Percentiles rank a stretch among this genome's conserved stretches.
Evolutionary conservation across 2,329 filamentous ascomycete species (phyloP).

Genomic region (Plenodomus tracheiphilus): DNA sequence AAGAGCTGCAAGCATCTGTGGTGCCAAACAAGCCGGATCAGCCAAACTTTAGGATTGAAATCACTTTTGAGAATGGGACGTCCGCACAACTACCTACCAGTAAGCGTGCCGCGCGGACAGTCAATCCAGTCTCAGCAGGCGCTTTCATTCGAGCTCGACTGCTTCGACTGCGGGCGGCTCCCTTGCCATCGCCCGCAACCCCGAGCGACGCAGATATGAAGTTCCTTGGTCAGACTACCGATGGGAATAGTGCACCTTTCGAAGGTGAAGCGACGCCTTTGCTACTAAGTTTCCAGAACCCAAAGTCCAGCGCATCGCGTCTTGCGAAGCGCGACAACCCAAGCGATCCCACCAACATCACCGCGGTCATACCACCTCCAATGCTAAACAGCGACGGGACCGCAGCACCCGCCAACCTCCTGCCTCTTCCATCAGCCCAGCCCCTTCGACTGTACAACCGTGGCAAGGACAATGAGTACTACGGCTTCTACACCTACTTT

Average conservation of each 20-base stretch:
- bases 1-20: slow-evolving; percentile 70
- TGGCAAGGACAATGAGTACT: slow-evolving; percentile 79
- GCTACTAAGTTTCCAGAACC: slow-evolving; percentile 72
- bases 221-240: slow-evolving; percentile 86
- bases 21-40: slow-evolving; percentile 67
- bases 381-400: slow-evolving; percentile 68
- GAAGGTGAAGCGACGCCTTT: slow-evolving; percentile 87
- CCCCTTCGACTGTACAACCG: slow-evolving; percentile 85
- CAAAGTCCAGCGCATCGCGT: slow-evolving; percentile 29
- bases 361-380: slow-evolving; percentile 65
- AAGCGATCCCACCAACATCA: slow-evolving; percentile 46
- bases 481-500: slow-evolving; percentile 92
- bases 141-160: slow-evolving; percentile 38
- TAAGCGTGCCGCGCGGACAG: slow-evolving; percentile 57
- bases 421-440: slow-evolving; percentile 70
- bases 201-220: slow-evolving; percentile 70
- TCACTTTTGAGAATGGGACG: slow-evolving; percentile 62
- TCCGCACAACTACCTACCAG: slow-evolving; percentile 18
- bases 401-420: slow-evolving; percentile 70
- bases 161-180: slow-evolving; percentile 30
- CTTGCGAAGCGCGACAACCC: slow-evolving; percentile 42
- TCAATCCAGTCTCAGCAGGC: slow-evolving; percentile 55
- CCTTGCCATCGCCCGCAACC: slow-evolving; percentile 58
- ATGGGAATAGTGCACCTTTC: slow-evolving; percentile 70
- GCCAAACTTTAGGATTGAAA: slow-evolving; percentile 80